Conservation (phyloP, 2,329 filamentous ascomycete species). For the Cladosporium austrohemisphaericum region DNA sequence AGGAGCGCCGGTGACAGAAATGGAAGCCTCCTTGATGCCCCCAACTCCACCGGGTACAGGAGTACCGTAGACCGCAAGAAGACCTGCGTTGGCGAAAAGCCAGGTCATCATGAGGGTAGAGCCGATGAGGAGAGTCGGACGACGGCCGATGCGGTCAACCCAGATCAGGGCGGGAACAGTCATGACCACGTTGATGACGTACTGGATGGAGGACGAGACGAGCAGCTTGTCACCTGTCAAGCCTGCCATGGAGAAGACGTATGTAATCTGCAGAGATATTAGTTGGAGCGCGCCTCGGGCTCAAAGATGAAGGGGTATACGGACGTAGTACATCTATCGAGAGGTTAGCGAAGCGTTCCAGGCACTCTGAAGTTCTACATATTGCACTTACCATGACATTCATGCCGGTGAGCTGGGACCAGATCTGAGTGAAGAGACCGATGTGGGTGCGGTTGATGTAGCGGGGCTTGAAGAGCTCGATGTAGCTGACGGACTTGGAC, state of each 20-base stretch:
- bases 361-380: no score
- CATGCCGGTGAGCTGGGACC: constrained; percentile 74
- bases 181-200: constrained; percentile 76
- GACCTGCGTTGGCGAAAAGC: constrained; percentile 59
- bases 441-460: constrained; percentile 70
- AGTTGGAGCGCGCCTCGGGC: no score
- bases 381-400: no score
- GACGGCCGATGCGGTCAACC: constrained; percentile 73
- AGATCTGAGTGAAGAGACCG: constrained; percentile 69
- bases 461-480: constrained; percentile 68
- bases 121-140: constrained; percentile 62
- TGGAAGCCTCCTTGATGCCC: constrained; percentile 41
- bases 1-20: constrained; percentile 38
- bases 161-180: constrained; percentile 71
- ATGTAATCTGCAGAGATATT: no score
- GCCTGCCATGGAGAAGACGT: constrained; percentile 70
- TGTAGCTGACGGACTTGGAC: constrained; percentile 65
- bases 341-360: no score
- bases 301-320: no score
- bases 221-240: constrained; percentile 53
- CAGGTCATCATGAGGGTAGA: constrained; percentile 61
- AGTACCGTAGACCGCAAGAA: constrained; percentile 59
- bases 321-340: no score
- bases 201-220: constrained; percentile 66
- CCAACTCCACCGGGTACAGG: constrained; percentile 34